Evolutionary conservation across 2,329 filamentous ascomycete genomes (phyloP).

Genomic region (Aspergillus versicolor): DNA sequence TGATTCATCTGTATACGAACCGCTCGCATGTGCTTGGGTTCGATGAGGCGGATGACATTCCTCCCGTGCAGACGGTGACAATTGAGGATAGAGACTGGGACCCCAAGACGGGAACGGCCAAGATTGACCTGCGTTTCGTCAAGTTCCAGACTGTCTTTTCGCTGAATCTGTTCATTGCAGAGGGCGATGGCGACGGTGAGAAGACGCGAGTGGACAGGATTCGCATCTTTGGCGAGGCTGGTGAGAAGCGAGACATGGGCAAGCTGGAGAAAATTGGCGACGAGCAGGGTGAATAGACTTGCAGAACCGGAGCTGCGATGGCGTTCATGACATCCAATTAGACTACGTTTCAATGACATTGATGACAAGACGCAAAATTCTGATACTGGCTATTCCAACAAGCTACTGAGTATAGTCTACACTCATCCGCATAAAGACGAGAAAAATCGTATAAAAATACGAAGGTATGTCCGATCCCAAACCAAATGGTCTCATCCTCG

Average conservation of each 20-base stretch:
- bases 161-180: slow-evolving; percentile 82
- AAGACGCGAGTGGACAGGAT: slow-evolving; percentile 69
- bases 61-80: slow-evolving; percentile 75
- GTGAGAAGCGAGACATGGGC: slow-evolving; percentile 88
- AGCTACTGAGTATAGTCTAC: neutral
- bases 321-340: neutral
- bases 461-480: slow-evolving; percentile 57
- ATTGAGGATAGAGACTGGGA: slow-evolving; percentile 80
- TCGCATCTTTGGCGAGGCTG: slow-evolving; percentile 77
- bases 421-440: neutral
- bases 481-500: slow-evolving; percentile 48
- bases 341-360: neutral
- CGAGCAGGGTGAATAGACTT: slow-evolving; percentile 59
- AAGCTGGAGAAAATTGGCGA: slow-evolving; percentile 94
- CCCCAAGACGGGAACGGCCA: slow-evolving; percentile 66
- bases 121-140: slow-evolving; percentile 77
- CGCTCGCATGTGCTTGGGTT: slow-evolving; percentile 88
- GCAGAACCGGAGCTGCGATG: no score
- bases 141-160: slow-evolving; percentile 95
- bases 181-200: slow-evolving; percentile 79
- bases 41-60: slow-evolving; percentile 85
- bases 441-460: slow-evolving; percentile 4
- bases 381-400: neutral
- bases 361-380: neutral
- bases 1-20: slow-evolving; percentile 84